A percentile compares a stretch with the other conserved stretches of the same genome.
Conservation (phyloP, 2,329 filamentous ascomycete genomes). For the Fusarium bactridioides region DNA sequence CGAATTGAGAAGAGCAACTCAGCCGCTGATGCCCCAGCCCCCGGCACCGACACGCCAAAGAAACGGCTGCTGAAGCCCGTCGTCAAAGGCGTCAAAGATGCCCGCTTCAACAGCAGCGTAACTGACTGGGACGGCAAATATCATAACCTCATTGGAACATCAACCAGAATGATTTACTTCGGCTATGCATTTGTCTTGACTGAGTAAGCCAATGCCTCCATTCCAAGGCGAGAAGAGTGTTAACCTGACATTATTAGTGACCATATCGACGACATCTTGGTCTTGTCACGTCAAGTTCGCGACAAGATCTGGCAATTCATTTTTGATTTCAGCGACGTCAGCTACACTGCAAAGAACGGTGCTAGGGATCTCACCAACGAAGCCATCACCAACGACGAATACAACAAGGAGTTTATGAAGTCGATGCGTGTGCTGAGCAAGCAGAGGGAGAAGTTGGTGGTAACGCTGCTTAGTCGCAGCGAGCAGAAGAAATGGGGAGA, state of each 20-base stretch:
- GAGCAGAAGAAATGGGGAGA: conserved; percentile 25
- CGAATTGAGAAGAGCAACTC: neutral
- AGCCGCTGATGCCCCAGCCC: neutral
- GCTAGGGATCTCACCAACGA: neutral
- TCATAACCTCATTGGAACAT: neutral
- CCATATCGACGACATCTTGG: neutral
- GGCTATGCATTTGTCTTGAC: neutral
- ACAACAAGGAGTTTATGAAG: conserved; percentile 17
- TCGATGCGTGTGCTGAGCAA: conserved; percentile 12
- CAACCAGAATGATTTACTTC: neutral
- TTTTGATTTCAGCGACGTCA: neutral
- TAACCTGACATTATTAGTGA: neutral
- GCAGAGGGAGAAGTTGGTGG: neutral
- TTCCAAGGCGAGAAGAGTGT: neutral
- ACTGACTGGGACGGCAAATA: neutral
- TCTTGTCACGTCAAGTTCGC: neutral
- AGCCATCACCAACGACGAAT: neutral
- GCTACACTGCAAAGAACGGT: neutral
- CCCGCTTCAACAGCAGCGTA: neutral
- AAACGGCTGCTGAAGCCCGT: neutral
- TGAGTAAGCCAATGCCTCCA: neutral
- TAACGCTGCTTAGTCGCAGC: neutral
- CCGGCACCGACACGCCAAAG: neutral
- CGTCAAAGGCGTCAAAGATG: neutral
- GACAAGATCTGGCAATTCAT: neutral